Evolutionary conservation across 331 rosid species (phyloP).

Genomic region (Rosa hybrid): DNA sequence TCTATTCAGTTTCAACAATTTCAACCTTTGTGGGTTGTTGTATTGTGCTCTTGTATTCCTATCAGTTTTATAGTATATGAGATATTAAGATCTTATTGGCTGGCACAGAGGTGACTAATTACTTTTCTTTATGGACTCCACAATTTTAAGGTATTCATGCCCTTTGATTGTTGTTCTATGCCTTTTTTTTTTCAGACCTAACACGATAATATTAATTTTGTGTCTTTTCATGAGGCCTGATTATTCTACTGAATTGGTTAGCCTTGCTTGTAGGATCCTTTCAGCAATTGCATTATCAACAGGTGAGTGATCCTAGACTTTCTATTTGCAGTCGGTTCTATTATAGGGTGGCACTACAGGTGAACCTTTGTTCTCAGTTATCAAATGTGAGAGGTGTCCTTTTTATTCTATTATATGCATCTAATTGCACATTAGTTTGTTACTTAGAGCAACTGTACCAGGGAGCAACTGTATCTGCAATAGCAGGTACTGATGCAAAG

Average conservation of each 20-base stretch:
- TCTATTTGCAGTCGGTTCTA: conserved; percentile 55
- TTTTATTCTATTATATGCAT: no score
- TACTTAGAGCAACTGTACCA: no score
- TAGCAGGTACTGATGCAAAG: no score
- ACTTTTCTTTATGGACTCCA: conserved; percentile 17
- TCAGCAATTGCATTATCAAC: conserved; percentile 97
- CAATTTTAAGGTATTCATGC: conserved; percentile 13
- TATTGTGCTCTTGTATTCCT: conserved; percentile 43
- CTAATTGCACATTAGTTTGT: no score
- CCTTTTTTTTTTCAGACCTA: background rate
- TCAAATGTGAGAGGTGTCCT: no score
- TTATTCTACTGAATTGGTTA: conserved; percentile 70
- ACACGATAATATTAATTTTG: conserved; percentile 8
- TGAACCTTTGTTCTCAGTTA: no score
- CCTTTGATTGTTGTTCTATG: conserved; percentile 4
- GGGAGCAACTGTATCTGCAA: no score
- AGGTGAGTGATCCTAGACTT: conserved; percentile 65
- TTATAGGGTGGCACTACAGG: conserved; percentile 64
- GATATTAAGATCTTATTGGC: conserved; percentile 82
- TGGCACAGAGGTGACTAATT: conserved; percentile 54
- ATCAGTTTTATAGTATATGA: conserved; percentile 96
- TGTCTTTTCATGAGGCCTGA: conserved; percentile 51
- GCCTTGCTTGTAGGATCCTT: conserved; percentile 93
- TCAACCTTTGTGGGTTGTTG: background rate
- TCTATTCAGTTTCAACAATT: background rate